A percentile compares a stretch with the other conserved stretches of the same genome.
Evolutionary conservation across 2,329 filamentous ascomycete genomes (phyloP).

Genomic region (Trichoderma aggressivum): DNA sequence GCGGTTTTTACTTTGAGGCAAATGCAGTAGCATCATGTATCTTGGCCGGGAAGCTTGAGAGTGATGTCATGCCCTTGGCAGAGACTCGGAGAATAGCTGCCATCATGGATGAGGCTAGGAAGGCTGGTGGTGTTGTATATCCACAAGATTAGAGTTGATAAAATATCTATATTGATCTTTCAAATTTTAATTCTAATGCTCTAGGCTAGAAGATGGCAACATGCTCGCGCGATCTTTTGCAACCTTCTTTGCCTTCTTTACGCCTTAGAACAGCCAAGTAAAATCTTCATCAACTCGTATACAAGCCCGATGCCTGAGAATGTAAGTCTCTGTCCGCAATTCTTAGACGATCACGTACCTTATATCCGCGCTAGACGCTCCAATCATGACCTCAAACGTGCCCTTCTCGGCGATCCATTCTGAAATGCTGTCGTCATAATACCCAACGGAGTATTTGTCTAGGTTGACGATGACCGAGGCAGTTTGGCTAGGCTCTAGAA

Average conservation of each 20-base stretch:
- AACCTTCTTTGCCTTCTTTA: background rate
- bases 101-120: background rate
- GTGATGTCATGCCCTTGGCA: background rate
- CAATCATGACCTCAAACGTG: background rate
- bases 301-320: background rate
- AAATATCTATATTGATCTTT: background rate
- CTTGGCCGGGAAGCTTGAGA: background rate
- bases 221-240: no score
- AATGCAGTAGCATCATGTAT: background rate
- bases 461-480: background rate
- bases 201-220: background rate
- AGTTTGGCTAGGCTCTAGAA: background rate
- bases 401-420: background rate
- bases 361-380: background rate
- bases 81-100: background rate
- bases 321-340: background rate
- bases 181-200: background rate
- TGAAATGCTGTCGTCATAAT: background rate
- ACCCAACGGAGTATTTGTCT: background rate
- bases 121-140: background rate
- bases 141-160: background rate
- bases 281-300: background rate
- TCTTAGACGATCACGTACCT: background rate
- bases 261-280: background rate
- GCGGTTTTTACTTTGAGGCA: background rate